phyloP scores from a whole-genome alignment of 768 basidiomycete genomes.

The Pluteus cervinus region DNA sequence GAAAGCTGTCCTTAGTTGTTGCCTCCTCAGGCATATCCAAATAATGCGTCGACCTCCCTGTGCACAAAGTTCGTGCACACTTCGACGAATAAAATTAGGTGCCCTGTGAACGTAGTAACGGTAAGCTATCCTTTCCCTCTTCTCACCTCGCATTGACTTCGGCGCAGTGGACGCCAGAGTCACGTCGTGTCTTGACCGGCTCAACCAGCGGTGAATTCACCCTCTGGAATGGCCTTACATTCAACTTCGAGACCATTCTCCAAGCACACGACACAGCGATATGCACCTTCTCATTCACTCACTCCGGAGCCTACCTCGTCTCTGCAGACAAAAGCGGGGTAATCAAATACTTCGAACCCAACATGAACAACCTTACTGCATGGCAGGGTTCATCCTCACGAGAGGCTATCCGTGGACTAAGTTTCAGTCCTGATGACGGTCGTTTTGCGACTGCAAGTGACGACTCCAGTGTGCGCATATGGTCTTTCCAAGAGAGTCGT shows the following conservation, averaged over 20 bases:
- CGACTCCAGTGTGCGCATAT: slow-evolving; percentile 90
- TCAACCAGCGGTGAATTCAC: slow-evolving; percentile 98
- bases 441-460: slow-evolving; percentile 94
- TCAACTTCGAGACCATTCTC: slow-evolving; percentile 99
- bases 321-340: slow-evolving; percentile 91
- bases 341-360: slow-evolving; percentile 98
- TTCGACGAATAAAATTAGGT: slow-evolving; percentile 96
- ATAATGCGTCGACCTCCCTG: slow-evolving; percentile 87
- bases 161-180: slow-evolving; percentile 95
- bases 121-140: slow-evolving; percentile 41
- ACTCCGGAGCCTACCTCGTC: slow-evolving; percentile 89
- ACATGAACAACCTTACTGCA: slow-evolving; percentile 97
- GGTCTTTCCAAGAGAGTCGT: slow-evolving; percentile 88
- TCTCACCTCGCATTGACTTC: slow-evolving; percentile 2
- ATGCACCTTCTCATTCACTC: slow-evolving; percentile 83
- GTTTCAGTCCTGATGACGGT: slow-evolving; percentile 88
- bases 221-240: slow-evolving; percentile 97
- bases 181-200: slow-evolving; percentile 86
- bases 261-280: slow-evolving; percentile 97
- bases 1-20: slow-evolving; percentile 55
- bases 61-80: slow-evolving; percentile 98
- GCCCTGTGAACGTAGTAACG: slow-evolving; percentile 92
- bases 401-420: slow-evolving; percentile 90
- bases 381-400: slow-evolving; percentile 81
- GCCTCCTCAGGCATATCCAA: slow-evolving; percentile 87